Percentiles rank a stretch among this genome's conserved stretches.
Conservation (phyloP, 1,284 basidiomycete species). For the Sporisorium scitamineum region DNA sequence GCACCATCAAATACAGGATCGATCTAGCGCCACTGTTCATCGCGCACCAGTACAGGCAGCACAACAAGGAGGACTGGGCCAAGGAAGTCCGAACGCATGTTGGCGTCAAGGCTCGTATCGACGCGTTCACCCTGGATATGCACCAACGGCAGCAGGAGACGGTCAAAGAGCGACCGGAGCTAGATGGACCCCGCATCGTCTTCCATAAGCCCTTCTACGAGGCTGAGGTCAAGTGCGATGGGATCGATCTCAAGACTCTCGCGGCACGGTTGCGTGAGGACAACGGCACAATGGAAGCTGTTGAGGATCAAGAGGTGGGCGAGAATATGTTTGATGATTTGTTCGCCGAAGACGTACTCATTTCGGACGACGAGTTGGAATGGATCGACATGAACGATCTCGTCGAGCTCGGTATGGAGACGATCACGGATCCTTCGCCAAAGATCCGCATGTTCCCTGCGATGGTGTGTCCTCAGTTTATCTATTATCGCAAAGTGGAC, state of each 20-base stretch:
- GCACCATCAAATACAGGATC: conserved; percentile 92
- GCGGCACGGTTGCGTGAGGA: conserved; percentile 77
- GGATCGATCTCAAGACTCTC: conserved; percentile 82
- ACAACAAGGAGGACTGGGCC: conserved; percentile 80
- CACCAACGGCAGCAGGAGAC: conserved; percentile 91
- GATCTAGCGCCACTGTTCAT: conserved; percentile 83
- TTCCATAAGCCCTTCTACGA: conserved; percentile 89
- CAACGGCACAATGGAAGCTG: conserved; percentile 34
- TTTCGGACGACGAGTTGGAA: conserved; percentile 54
- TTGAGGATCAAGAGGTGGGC: conserved; percentile 61
- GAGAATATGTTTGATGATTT: conserved; percentile 55
- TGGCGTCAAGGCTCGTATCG: conserved; percentile 84
- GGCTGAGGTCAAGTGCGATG: conserved; percentile 85
- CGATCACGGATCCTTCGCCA: conserved; percentile 67
- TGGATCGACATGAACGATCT: conserved; percentile 90
- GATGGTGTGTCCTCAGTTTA: conserved; percentile 83
- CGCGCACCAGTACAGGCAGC: conserved; percentile 87
- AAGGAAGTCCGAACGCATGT: conserved; percentile 83
- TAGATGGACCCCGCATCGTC: conserved; percentile 70
- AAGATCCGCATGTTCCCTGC: conserved; percentile 79
- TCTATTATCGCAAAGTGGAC: conserved; percentile 74
- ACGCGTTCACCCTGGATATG: conserved; percentile 86
- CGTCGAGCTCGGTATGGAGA: conserved; percentile 78
- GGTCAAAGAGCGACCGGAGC: conserved; percentile 69
- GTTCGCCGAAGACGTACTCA: conserved; percentile 37